Base-by-base conservation (phyloP, 306 rosid genomes). In the Boehmeria nivea region DNA sequence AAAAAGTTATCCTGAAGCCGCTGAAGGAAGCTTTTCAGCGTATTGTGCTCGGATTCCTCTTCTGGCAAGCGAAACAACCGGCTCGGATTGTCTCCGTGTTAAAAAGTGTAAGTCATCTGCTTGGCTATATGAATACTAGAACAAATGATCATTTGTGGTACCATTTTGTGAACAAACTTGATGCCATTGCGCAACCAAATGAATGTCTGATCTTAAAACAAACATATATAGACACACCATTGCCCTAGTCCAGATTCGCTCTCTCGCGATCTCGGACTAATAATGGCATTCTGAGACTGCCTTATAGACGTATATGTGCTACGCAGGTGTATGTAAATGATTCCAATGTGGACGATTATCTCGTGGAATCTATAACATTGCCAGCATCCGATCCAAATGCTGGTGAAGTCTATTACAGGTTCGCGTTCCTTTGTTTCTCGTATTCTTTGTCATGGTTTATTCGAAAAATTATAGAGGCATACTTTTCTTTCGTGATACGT, bases 51-150 rank as follows among this genome's bases (percentile, higher is more conserved):
- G 95, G 96, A 34, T 61, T 91, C 71, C 64, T 87, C 64, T 87
- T 91, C 82, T 87, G 99, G 96, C 99, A 87, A 73, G 68, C 95
- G 38, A 91, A 85, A 80, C 96, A 85, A 67, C 99, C 95, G 0
- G 76, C 95, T 61, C 85, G 89, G 24, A 57, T 87, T 59, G 57
- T 52, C 62, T 91, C 93, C 10, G 83, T 91, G 64, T 75, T 91
- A 54, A 91, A 87, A 74, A 82, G 95, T 71, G 96, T 78, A 79
- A 43, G 89, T 62, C 50, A 42, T 60, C 49, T 64, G 16, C n/a
- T n/a, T n/a, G n/a, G n/a, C n/a, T n/a, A n/a, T n/a, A n/a, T n/a
- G n/a, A n/a, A n/a, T n/a, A n/a, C n/a, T n/a, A n/a, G n/a, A n/a
- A n/a, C n/a, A n/a, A n/a, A n/a, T n/a, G n/a, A n/a, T n/a, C n/a